Base-by-base conservation (phyloP, 202 grass and related monocot species). In the Schoenoplectus tabernaemontani region DNA sequence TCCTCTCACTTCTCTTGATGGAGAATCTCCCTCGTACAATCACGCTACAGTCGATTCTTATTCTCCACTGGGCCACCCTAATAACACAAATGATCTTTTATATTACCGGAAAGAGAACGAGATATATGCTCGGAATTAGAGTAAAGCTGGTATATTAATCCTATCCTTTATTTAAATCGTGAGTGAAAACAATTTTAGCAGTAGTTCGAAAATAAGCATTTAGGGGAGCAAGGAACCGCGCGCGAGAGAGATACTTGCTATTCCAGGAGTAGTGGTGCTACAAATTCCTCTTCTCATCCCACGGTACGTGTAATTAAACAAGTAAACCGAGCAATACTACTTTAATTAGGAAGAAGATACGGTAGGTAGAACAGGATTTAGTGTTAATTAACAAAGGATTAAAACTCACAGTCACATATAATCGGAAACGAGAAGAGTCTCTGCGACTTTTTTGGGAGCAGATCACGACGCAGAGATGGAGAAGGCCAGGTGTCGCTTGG, bases 401-500 rank as follows among this genome's bases (percentile, higher is more conserved):
- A 65, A 46, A 48, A n/a, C n/a, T n/a, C 48, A 51, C 48, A 51
- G 44, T 33, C 9, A 36, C 28, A 64, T 39, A 80, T 48, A 46
- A 47, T 15, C 19, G 24, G 77, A 48, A 15, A 15, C 19, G 32
- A 43, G 79, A 16, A 53, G 59, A 56, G 24, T 64, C 17, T 7
- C 59, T 64, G 37, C 77, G 58, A 63, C 60, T 80, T 80, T 63
- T 61, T 26, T 42, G 23, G 39, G 59, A 65, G 59, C 39, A 61
- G 77, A 68, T 78, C 72, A 53, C 82, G 39, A 58, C 72, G 58
- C 74, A 64, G 17, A 79, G 42, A 50, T 2, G 58, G 77, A 48
- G 38, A 6, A 15, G 46, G 59, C 12, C 82, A 84, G 59, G 72
- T 84, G 82, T 84, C 82, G 72, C 46, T 71, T 84, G 7, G 34